Evolutionary conservation across 306 rosid species (phyloP).

Genomic region (Cucumis cinereus): DNA sequence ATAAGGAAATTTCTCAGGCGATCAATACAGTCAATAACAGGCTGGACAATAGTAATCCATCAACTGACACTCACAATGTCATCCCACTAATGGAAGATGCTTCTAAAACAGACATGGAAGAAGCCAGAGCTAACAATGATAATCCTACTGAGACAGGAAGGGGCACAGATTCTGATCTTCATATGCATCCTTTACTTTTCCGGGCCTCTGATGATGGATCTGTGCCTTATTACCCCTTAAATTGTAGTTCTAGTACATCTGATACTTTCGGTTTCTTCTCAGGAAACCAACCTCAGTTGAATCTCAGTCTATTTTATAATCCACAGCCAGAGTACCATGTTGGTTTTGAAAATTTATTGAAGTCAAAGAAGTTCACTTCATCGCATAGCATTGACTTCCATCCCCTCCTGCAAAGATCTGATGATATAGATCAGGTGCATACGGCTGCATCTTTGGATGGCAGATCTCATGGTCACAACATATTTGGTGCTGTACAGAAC

Average conservation of each 20-base stretch:
- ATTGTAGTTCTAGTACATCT: conserved; percentile 36
- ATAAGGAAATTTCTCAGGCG: conserved; percentile 33
- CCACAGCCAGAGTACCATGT: conserved; percentile 43
- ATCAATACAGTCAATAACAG: conserved; percentile 15
- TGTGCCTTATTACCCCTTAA: conserved; percentile 43
- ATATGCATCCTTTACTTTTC: conserved; percentile 93
- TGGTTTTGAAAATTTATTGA: conserved; percentile 30
- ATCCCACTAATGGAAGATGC: conserved; percentile 15
- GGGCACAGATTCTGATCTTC: conserved; percentile 42
- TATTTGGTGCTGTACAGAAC: conserved; percentile 25
- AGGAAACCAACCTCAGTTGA: conserved; percentile 64
- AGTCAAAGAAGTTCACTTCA: conserved; percentile 36
- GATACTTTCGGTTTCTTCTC: conserved; percentile 52
- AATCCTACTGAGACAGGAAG: conserved; percentile 35
- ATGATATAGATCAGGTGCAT: conserved; percentile 10
- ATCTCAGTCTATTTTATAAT: conserved; percentile 54
- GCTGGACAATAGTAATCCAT: conserved; percentile 8
- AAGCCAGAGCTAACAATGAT: conserved; percentile 27
- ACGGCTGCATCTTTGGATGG: conserved; percentile 11
- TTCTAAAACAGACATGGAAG: conserved; percentile 22
- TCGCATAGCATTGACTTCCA: conserved; percentile 78
- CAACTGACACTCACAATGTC: conserved; percentile 10
- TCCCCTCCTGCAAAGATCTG: conserved; percentile 80
- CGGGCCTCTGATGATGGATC: conserved; percentile 55
- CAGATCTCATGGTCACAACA: conserved; percentile 15